Evolutionary conservation across 140 eudicot genomes (phyloP).

Genomic region (Flaveria floridana): DNA sequence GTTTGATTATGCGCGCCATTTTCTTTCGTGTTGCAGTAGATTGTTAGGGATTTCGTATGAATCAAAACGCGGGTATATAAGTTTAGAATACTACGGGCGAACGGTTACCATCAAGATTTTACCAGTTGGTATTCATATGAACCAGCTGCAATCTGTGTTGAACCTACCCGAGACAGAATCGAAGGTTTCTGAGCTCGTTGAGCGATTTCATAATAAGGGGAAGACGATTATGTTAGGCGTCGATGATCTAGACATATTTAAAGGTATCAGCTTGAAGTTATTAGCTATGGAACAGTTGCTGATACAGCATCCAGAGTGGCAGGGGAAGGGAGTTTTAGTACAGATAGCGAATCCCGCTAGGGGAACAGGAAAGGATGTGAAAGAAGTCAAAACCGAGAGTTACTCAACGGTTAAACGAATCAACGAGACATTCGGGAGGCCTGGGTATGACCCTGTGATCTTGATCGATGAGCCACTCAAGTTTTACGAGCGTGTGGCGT

Average conservation of each 20-base stretch:
- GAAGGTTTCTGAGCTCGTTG: constrained; percentile 60
- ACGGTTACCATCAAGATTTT: constrained; percentile 75
- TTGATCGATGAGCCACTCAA: constrained; percentile 64
- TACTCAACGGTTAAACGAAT: constrained; percentile 60
- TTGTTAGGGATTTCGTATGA: constrained; percentile 72
- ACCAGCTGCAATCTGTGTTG: constrained; percentile 65
- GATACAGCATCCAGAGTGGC: constrained; percentile 78
- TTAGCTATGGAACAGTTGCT: constrained; percentile 77
- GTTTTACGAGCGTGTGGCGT: constrained; percentile 71
- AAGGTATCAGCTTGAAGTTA: constrained; percentile 75
- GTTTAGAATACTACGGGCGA: constrained; percentile 82
- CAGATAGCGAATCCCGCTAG: constrained; percentile 89
- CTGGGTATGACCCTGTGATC: constrained; percentile 65
- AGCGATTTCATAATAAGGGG: constrained; percentile 49
- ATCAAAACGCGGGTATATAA: constrained; percentile 76
- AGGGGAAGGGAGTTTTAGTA: constrained; percentile 69
- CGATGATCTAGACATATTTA: constrained; percentile 80
- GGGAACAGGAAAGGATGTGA: constrained; percentile 74
- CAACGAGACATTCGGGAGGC: constrained; percentile 58
- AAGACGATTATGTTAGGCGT: constrained; percentile 76
- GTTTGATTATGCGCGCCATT: constrained; percentile 77
- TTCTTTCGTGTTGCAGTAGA: constrained; percentile 76
- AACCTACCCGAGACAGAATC: constrained; percentile 64
- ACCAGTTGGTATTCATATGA: constrained; percentile 81
- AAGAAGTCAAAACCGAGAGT: constrained; percentile 73